Conservation (phyloP, 306 rosid genomes). For the Quercus engelmannii region DNA sequence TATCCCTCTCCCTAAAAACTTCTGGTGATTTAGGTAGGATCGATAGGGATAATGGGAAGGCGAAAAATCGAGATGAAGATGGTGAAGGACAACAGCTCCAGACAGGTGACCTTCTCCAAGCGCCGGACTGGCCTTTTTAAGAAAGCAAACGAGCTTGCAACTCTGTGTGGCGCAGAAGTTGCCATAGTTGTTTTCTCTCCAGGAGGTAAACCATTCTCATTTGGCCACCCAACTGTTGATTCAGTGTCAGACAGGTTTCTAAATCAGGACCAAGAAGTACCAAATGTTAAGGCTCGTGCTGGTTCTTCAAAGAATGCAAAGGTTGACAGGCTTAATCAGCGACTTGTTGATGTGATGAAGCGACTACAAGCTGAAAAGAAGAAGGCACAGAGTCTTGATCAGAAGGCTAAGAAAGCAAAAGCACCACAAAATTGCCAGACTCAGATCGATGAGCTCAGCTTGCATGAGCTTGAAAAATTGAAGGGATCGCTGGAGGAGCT, state of each 20-base stretch:
- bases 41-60: constrained; percentile 5
- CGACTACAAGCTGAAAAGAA: constrained; percentile 33
- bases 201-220: constrained; percentile 41
- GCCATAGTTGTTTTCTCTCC: constrained; percentile 48
- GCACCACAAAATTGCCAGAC: not conserved
- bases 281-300: not conserved
- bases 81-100: constrained; percentile 36
- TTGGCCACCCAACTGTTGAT: constrained; percentile 46
- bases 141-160: constrained; percentile 64
- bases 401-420: constrained; percentile 9
- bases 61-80: constrained; percentile 46
- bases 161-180: constrained; percentile 42
- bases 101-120: constrained; percentile 50
- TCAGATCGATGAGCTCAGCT: constrained; percentile 3
- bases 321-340: not conserved
- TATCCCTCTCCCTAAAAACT: not conserved
- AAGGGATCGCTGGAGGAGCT: constrained; percentile 26
- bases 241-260: constrained; percentile 31
- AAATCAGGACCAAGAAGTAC: not conserved
- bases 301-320: not conserved
- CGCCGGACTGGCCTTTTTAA: constrained; percentile 60
- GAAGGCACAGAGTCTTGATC: constrained; percentile 25
- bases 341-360: constrained; percentile 17
- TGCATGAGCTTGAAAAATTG: constrained; percentile 19
- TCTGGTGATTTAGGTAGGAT: not conserved